Base-by-base conservation (phyloP, 2,329 filamentous ascomycete genomes). In the Venturiaceae sp. region DNA sequence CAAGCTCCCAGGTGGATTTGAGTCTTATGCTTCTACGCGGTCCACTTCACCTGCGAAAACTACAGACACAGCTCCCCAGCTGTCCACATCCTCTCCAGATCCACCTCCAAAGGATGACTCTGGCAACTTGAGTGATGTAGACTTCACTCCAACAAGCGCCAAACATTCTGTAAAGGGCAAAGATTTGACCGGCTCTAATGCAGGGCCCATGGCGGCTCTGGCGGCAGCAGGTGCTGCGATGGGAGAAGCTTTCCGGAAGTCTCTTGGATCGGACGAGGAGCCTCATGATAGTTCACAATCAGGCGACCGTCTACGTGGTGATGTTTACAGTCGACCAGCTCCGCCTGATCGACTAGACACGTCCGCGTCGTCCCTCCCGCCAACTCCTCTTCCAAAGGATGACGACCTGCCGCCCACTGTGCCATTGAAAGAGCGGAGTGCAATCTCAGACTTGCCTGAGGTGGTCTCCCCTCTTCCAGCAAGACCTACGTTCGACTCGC, bases 331-430 rank as follows among this genome's bases (percentile, higher is more conserved):
- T 23, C 69, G 71, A 13, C 73, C 74, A 8, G 61, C 74, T 32
- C 67, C 72, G 21, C 63, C 73, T 16, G 71, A 75, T 23, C 67
- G 71, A 32, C 69, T 67, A 46, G 67, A 66, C 32, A 71, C 68
- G 13, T 69, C 65, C 57, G 61, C 69, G 19, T 69, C 71, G 0
- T 75, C 67, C 47, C 67, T 66, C 41, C 69, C 73, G 3, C 77
- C 80, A 6, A 77, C 75, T 5, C 77, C 78, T 16, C 74, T 74
- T 28, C 69, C 70, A 2, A 79, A 79, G 59, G 75, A 80, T 59
- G 71, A 67, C 21, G 72, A 73, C n/a, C 69, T 71, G 8, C 57
- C 65, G n/a, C 63, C 68, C 26, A 64, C 69, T 5, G 67, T 69
- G 0, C 63, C 68, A 30, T 67, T 70, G 14, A 66, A 69, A 21